Conservation (phyloP, 352 stramenopile species). For the Stephanocyclus meneghinianus region DNA sequence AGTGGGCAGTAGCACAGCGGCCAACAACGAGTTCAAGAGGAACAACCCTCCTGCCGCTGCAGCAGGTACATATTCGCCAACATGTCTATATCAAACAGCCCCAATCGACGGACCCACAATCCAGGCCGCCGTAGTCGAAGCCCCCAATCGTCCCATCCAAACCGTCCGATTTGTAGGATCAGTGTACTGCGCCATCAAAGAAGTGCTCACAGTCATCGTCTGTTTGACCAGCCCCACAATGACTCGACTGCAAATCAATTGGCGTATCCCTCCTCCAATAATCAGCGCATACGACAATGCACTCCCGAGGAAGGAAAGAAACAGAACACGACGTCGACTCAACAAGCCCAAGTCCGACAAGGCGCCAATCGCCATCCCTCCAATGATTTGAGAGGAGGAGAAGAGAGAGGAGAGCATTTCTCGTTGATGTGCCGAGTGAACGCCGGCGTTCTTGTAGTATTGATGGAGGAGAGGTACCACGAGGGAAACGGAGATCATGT, state of each 20-base stretch:
- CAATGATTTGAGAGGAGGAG: slow-evolving; percentile 71
- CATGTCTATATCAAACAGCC: slow-evolving; percentile 67
- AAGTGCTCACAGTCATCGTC: slow-evolving; percentile 77
- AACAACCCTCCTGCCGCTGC: slow-evolving; percentile 62
- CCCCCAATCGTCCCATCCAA: slow-evolving; percentile 63
- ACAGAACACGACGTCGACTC: slow-evolving; percentile 53
- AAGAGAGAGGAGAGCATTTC: slow-evolving; percentile 71
- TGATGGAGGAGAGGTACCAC: slow-evolving; percentile 75
- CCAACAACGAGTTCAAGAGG: slow-evolving; percentile 59
- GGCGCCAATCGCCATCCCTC: slow-evolving; percentile 63
- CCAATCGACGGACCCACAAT: slow-evolving; percentile 71
- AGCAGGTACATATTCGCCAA: slow-evolving; percentile 53
- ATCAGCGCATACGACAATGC: slow-evolving; percentile 69
- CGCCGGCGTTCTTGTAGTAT: slow-evolving; percentile 73
- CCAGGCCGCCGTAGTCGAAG: slow-evolving; percentile 65
- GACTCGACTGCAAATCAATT: slow-evolving; percentile 60
- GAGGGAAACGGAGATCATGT: slow-evolving; percentile 72
- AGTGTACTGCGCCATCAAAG: slow-evolving; percentile 62
- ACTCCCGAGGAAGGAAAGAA: slow-evolving; percentile 69
- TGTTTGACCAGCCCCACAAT: slow-evolving; percentile 77
- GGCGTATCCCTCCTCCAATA: slow-evolving; percentile 54
- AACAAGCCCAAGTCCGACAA: slow-evolving; percentile 64
- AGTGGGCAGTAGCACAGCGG: slow-evolving; percentile 52
- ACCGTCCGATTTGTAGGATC: slow-evolving; percentile 49
- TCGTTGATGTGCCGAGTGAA: slow-evolving; percentile 60